Evolutionary conservation across 208 protist species (phyloP).

Genomic region (Tritrichomonas musculus): DNA sequence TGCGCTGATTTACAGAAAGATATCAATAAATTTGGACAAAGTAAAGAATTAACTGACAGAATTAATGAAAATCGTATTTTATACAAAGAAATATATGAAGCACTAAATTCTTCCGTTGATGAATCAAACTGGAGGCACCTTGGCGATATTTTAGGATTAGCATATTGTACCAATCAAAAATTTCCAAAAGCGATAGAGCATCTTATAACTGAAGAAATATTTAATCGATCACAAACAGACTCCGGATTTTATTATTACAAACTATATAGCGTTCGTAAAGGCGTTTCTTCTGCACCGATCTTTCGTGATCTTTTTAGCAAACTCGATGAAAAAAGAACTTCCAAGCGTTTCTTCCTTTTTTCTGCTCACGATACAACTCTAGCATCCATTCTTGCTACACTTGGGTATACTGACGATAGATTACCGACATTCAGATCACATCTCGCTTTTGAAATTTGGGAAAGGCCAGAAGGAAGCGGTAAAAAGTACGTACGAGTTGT

Average conservation of each 20-base stretch:
- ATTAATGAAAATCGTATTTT: background rate
- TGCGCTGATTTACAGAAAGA: background rate
- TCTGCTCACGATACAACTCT: background rate
- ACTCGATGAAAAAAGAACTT: background rate
- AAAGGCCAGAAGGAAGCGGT: background rate
- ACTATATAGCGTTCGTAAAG: background rate
- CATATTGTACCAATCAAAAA: background rate
- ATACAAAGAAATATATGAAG: background rate
- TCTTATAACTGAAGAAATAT: background rate
- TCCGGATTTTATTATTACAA: background rate
- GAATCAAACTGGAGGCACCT: background rate
- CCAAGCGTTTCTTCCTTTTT: background rate
- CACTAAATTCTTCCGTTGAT: background rate
- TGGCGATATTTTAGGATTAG: background rate
- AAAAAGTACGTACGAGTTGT: background rate
- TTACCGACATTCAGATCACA: background rate
- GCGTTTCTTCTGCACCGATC: background rate
- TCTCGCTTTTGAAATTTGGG: background rate
- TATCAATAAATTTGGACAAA: background rate
- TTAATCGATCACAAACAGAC: background rate
- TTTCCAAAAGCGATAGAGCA: background rate
- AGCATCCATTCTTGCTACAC: background rate
- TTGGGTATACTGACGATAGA: background rate
- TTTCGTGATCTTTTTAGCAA: background rate
- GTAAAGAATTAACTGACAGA: too few relatives aligned